Percentiles rank a stretch among this genome's conserved stretches.
phyloP scores from a whole-genome alignment of 768 basidiomycete genomes.

The Lentinula detonsa region DNA sequence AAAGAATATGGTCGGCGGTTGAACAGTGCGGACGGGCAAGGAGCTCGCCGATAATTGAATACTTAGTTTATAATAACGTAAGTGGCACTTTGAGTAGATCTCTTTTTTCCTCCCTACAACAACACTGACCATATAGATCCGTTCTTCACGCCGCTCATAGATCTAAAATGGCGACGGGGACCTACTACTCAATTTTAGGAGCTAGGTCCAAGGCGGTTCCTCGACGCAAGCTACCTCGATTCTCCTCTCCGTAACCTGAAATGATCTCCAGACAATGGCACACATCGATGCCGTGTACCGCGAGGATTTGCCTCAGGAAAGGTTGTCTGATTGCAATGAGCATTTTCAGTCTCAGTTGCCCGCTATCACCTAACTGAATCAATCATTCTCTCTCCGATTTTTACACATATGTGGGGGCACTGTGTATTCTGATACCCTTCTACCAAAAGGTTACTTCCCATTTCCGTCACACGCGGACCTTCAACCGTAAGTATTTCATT shows the following conservation, averaged over 20 bases:
- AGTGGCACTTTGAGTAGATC: not conserved
- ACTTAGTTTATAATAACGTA: not conserved
- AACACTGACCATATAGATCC: not conserved
- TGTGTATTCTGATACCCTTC: not conserved
- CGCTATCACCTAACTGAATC: not conserved
- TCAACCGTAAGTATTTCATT: not conserved
- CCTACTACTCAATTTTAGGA: not conserved
- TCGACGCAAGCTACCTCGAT: not conserved
- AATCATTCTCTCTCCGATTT: not conserved
- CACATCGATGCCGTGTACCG: not conserved
- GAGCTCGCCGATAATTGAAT: not conserved
- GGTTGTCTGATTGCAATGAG: not conserved
- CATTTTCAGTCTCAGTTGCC: not conserved
- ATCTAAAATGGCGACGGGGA: conserved; percentile 1
- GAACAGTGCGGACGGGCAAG: too few species aligned
- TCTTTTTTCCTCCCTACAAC: not conserved
- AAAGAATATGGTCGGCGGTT: too few species aligned
- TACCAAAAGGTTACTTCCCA: not conserved
- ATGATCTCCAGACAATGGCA: not conserved
- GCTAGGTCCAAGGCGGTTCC: not conserved
- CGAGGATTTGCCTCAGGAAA: not conserved
- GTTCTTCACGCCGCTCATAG: conserved; percentile 2
- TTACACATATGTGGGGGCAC: not conserved
- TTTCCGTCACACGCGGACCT: conserved; percentile 4
- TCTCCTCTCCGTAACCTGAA: not conserved